Base-by-base conservation (phyloP, 345 rosid species). In the Gossypium stocksii region DNA sequence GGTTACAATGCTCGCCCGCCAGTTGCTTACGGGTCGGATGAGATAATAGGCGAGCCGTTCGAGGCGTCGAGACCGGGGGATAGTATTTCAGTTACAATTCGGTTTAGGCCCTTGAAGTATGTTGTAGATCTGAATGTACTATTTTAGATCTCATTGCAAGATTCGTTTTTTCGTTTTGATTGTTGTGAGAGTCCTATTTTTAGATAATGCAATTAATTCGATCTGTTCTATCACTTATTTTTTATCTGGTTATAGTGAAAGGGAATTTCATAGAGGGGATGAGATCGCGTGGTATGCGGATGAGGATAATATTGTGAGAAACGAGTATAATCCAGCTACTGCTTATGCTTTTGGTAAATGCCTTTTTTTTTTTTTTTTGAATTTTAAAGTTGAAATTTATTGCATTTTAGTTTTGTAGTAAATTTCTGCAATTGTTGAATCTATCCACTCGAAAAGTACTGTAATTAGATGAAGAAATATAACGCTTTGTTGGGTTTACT, bases 271-370 rank as follows among this genome's bases (percentile, higher is more conserved):
- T 76, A 85, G 89, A 84, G 98, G 98, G 74, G 99, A 96, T 64
- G 99, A 96, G 87, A 89, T 93, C 76, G 88, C 95, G 46, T 96
- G 99, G 99, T 89, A 85, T 16, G 90, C 99, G 16, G 99, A 96
- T 74, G 99, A 92, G 2, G 98, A 96, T 82, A 91, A 90, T 72
- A 82, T 89, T 80, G 99, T 90, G 64, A 85, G 97, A 80, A 91
- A 89, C 52, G 97, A 96, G 85, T 91, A 86, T 46, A 93, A 89
- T 87, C 95, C 90, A 56, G 88, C 91, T 46, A 88, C 97, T 8
- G 92, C 97, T 71, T 93, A 93, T 66, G 98, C 97, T 38, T 96
- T 91, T 44, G 99, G 98, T 96, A 88, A 11, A 10, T 70, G 46
- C 48, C 73, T 11, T 74, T 15, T 3, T 78, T 49, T 68, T 19